These are phyloP conservation scores for Fusarium odoratissimum DNA, from an alignment of 2,329 filamentous ascomycete genomes.

Conservation along the genomic window DNA sequence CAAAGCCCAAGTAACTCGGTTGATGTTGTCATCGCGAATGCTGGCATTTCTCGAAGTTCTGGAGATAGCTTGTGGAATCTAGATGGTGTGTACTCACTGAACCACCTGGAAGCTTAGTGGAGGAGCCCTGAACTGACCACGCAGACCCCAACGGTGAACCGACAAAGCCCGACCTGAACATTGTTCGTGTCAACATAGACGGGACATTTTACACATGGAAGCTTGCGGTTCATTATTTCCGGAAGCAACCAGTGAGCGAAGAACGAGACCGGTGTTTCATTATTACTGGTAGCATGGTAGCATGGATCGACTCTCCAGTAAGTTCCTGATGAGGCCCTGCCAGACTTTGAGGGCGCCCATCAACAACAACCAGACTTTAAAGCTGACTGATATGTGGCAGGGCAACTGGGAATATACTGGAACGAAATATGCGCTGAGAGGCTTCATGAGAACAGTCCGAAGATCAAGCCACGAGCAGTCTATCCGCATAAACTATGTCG, in stretches of 20 bases:
- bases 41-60: slow-evolving; percentile 53
- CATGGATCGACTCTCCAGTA: slow-evolving; percentile 58
- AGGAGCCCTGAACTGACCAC: background rate
- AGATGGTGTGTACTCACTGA: slow-evolving; percentile 45
- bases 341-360: background rate
- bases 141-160: slow-evolving; percentile 32
- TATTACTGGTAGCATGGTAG: slow-evolving; percentile 60
- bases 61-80: slow-evolving; percentile 54
- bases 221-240: slow-evolving; percentile 59
- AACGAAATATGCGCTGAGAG: slow-evolving; percentile 30
- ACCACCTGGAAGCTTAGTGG: background rate
- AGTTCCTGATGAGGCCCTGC: background rate
- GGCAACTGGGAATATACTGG: slow-evolving; percentile 41
- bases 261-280: slow-evolving; percentile 60
- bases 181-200: slow-evolving; percentile 55
- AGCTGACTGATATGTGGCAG: background rate
- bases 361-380: background rate
- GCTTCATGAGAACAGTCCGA: slow-evolving; percentile 34
- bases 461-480: slow-evolving; percentile 49
- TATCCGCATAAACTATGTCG: slow-evolving; percentile 60
- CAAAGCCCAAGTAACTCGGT: slow-evolving; percentile 53
- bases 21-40: slow-evolving; percentile 61
- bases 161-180: slow-evolving; percentile 55
- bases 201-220: slow-evolving; percentile 60
- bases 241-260: slow-evolving; percentile 52